phyloP scores from a whole-genome alignment of 495 filamentous ascomycete genomes.

The Aspergillus campestris region DNA sequence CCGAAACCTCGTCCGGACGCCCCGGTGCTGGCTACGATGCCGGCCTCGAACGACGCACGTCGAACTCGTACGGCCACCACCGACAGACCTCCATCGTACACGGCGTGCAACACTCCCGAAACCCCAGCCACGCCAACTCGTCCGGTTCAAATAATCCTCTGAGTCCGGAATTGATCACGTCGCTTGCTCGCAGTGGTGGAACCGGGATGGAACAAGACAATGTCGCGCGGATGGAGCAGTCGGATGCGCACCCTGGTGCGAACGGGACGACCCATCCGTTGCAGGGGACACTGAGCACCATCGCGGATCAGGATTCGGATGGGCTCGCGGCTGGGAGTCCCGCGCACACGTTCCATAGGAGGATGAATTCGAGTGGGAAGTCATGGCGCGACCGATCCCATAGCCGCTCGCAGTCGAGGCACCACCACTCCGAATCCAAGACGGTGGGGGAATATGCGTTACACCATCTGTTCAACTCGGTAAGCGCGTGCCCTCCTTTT shows the following conservation, averaged over 20 bases:
- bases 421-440: slow-evolving; percentile 66
- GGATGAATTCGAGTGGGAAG: slow-evolving; percentile 49
- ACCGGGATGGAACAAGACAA: slow-evolving; percentile 17
- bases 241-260: slow-evolving; percentile 20
- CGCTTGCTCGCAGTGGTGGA: slow-evolving; percentile 40
- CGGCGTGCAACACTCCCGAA: slow-evolving; percentile 88
- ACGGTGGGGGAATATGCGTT: slow-evolving; percentile 94
- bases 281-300: slow-evolving; percentile 29
- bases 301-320: slow-evolving; percentile 31
- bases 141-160: slow-evolving; percentile 67
- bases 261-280: slow-evolving; percentile 15
- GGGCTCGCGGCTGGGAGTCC: slow-evolving; percentile 18
- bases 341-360: slow-evolving; percentile 21
- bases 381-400: slow-evolving; percentile 63
- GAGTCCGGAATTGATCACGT: slow-evolving; percentile 74
- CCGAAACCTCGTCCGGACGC: slow-evolving; percentile 33
- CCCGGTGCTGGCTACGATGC: slow-evolving; percentile 40
- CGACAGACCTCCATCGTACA: slow-evolving; percentile 92
- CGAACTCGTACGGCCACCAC: slow-evolving; percentile 75
- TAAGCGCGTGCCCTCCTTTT: slow-evolving; percentile 27
- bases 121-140: slow-evolving; percentile 59
- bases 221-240: slow-evolving; percentile 22
- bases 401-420: slow-evolving; percentile 75
- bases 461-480: slow-evolving; percentile 90
- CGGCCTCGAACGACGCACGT: slow-evolving; percentile 60